phyloP scores from a whole-genome alignment of 805 yeast genomes.

The Nakazawaea holstii region DNA sequence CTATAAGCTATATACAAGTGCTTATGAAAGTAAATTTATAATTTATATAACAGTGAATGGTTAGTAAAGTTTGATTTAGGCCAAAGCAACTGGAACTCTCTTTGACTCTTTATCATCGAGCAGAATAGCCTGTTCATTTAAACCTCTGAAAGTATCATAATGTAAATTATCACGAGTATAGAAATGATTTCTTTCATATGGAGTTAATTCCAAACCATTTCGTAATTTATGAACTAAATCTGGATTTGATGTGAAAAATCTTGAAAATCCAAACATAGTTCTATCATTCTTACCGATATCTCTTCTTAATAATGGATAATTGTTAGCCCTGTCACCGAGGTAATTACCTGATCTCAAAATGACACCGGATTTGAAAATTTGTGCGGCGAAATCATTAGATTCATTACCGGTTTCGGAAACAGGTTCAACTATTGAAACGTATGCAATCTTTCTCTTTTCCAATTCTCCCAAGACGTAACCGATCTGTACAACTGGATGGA shows the following conservation, averaged over 20 bases:
- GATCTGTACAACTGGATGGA: conserved; percentile 29
- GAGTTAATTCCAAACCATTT: conserved; percentile 25
- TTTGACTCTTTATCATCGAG: no score
- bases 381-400: conserved; percentile 31
- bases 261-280: conserved; percentile 34
- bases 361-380: conserved; percentile 38
- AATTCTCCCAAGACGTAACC: conserved; percentile 33
- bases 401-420: conserved; percentile 16
- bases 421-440: conserved; percentile 33
- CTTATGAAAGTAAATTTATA: no score
- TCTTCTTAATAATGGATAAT: conserved; percentile 11
- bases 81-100: no score
- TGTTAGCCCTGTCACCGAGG: conserved; percentile 1
- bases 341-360: conserved; percentile 35
- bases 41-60: no score
- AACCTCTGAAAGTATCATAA: not conserved
- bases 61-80: no score
- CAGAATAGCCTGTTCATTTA: no score
- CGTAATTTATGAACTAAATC: conserved; percentile 29
- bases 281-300: conserved; percentile 25
- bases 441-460: conserved; percentile 27
- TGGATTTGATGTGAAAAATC: conserved; percentile 34
- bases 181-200: conserved; percentile 45
- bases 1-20: no score
- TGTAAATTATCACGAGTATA: conserved; percentile 16